Evolutionary conservation across 23 red algal genomes (phyloP), one percentile per base, ranked within the genome.

Genomic region (Gracilariopsis chorda): DNA sequence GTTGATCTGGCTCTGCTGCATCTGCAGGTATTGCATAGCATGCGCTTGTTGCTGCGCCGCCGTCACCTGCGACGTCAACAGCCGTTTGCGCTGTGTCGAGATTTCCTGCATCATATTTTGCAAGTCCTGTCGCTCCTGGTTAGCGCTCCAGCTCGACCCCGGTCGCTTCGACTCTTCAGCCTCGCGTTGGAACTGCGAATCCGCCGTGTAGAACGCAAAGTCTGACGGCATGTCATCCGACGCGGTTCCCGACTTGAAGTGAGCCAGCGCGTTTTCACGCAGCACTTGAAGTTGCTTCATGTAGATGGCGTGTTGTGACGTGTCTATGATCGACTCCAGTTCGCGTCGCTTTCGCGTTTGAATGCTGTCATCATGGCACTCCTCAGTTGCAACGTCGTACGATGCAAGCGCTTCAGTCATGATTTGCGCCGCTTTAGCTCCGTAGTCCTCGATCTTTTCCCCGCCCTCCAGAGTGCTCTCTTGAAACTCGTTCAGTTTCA

Each of bases 1-100:
- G 48, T 93, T 84, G 92, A 98, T 94, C 52, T 98, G 96, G 25
- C 87, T 93, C 80, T 98, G 96, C 79, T 98, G 96, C 92, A 98
- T 60, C 82, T 98, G 96, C 81, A 98, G 72, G 68, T 93, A 95
- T 57, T 98, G 92, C 87, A 98, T 93, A 14, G 96, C 96, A n/a
- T 84, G 84, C 27, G 85, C 86, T 78, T 98, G 96, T 80, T 93
- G 88, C 59, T 98, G 91, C 16, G 92, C 87, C 41, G 92, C 78
- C 42, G 82, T 89, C 46, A 92, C 91, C 56, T 95, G 92, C 32
- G 63, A 75, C 23, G 83, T 83, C 44, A 95, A 74, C 25, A 98
- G 80, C 45, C 92, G 96, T 51, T 95, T 95, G 21, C 92, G 92
- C 48, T 93, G 91, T 10, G 92, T 89, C 10, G 96, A 95, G 45